These are phyloP conservation scores for Phaeophleospora eucalypticola DNA, from an alignment of 2,329 filamentous ascomycete species.

Conservation along the genomic window DNA sequence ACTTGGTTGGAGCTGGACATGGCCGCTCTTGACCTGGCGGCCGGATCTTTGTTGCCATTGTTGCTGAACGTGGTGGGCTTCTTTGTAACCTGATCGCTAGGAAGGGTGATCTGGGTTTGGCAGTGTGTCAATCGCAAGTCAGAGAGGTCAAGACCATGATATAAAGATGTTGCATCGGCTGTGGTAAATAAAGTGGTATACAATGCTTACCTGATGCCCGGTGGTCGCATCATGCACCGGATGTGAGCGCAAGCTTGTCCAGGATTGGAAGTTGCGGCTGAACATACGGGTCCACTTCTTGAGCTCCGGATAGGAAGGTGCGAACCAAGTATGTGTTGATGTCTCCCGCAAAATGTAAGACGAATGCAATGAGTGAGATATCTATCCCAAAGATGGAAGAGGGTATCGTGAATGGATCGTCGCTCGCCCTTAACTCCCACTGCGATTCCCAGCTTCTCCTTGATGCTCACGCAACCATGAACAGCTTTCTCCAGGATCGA, in stretches of 20 bases:
- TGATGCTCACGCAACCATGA: too few relatives aligned
- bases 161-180: not conserved
- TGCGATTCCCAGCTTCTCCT: too few relatives aligned
- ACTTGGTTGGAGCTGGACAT: constrained; percentile 5
- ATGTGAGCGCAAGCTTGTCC: not conserved
- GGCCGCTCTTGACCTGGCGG: constrained; percentile 9
- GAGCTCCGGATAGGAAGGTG: too few relatives aligned
- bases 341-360: too few relatives aligned
- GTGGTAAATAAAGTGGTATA: not conserved
- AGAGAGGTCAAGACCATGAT: not conserved
- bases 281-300: too few relatives aligned
- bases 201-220: not conserved
- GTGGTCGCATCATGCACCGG: not conserved
- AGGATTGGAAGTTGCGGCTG: too few relatives aligned
- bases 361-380: too few relatives aligned
- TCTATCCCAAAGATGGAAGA: too few relatives aligned
- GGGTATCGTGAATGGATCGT: too few relatives aligned
- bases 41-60: constrained; percentile 4
- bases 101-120: not conserved
- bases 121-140: not conserved
- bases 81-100: not conserved
- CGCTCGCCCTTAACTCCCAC: too few relatives aligned
- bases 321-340: too few relatives aligned
- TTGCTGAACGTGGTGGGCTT: not conserved
- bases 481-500: too few relatives aligned